Conservation (phyloP, 2,329 filamentous ascomycete genomes). For the Aspergillus pseudonomiae region DNA sequence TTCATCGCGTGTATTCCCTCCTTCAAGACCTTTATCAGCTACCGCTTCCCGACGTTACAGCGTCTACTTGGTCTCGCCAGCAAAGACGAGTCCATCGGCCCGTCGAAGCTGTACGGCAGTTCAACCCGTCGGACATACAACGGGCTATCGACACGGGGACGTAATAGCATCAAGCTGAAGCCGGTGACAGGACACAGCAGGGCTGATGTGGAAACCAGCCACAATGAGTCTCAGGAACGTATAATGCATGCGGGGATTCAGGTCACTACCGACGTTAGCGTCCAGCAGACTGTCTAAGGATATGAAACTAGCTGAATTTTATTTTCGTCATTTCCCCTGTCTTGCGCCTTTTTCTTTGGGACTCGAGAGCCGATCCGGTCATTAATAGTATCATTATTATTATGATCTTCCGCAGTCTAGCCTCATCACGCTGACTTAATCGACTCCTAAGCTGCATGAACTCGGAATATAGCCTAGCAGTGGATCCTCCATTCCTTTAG, state of each 20-base stretch:
- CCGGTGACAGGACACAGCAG: constrained; percentile 8
- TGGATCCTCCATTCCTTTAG: background rate
- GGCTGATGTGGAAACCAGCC: constrained; percentile 11
- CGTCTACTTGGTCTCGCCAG: constrained; percentile 18
- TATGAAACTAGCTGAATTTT: background rate
- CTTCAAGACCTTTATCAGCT: constrained; percentile 22
- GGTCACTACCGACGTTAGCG: background rate
- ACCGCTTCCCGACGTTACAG: constrained; percentile 17
- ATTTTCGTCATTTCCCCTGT: too few species aligned
- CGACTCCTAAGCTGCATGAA: background rate
- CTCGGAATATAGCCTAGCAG: background rate
- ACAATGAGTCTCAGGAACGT: constrained; percentile 16
- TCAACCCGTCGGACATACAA: constrained; percentile 17
- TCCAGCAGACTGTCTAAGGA: background rate
- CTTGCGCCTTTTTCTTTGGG: too few species aligned
- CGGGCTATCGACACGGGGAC: constrained; percentile 5
- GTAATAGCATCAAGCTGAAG: constrained; percentile 11
- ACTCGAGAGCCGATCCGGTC: too few species aligned
- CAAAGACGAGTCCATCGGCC: constrained; percentile 2
- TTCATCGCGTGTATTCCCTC: constrained; percentile 28
- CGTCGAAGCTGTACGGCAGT: constrained; percentile 19
- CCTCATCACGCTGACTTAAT: background rate
- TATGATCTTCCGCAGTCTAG: background rate
- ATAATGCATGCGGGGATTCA: constrained; percentile 16
- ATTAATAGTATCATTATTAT: background rate